Evolutionary conservation across 73 alveolate genomes (phyloP), one percentile per base, ranked within the genome.

Genomic region (Paramecium sexaurelia): DNA sequence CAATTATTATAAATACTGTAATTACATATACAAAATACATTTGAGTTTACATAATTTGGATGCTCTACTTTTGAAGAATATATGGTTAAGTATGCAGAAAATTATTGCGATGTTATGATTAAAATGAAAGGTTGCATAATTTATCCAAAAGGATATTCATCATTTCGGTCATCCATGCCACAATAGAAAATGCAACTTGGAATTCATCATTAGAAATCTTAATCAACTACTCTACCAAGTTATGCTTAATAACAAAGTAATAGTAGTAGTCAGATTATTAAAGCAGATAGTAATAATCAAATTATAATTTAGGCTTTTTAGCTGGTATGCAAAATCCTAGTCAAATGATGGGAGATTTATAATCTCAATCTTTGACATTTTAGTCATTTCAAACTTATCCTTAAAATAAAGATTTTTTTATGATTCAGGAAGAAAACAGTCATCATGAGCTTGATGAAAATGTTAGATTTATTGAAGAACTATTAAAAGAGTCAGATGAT

Each of bases 381-480:
- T 75, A 75, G 39, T 88, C 87, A 41, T 88, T 88, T 61, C 89
- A 88, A 36, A 69, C 85, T 1, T 55, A 88, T 57, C 87, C 94
- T 17, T 88, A 88, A 69, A 88, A 56, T 20, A 68, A 88, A 27
- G 83, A 82, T 22, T 88, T 88, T 68, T 68, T 82, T 11, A 88
- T 68, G 87, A 71, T 88, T 17, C 56, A 88, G 19, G 94, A 88
- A 47, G 94, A 88, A 69, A 68, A 61, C 26, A 78, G 90, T 41
- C 94, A 88, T 26, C 69, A 88, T 24, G 94, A 88, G 7, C 22
- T 88, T 20, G 94, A 88, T 24, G 94, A 69, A 22, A 88, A 88
- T 68, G 85, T 88, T 20, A 67, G 83, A 69, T 88, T 88, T 71
- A 88, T 88, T 10, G 94, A 88, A 68, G 94, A 88, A 68, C 69